Base-by-base conservation (phyloP, 306 rosid genomes). In the Rosa persica region DNA sequence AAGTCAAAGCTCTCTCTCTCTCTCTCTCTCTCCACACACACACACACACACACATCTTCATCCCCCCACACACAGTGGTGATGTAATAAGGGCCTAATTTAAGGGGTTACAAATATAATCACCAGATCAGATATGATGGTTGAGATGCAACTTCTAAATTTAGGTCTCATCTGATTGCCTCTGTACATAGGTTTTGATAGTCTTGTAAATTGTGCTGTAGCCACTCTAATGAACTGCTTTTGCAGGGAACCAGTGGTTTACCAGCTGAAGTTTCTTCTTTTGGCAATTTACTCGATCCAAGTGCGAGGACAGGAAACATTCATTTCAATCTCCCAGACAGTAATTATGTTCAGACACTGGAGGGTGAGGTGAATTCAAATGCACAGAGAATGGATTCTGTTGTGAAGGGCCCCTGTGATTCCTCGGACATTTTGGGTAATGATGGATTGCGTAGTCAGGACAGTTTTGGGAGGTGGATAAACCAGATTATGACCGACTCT, bases 401-500 rank as follows among this genome's bases (percentile, higher is more conserved):
- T 58, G 69, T 88, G 67, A 68, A 49, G 62, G 72, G 66, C 67
- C 78, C 83, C 74, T 80, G 60, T 76, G 79, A 73, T 78, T 85
- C 88, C 55, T 47, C 39, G 75, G 78, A 83, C 57, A 74, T 70
- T 74, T 75, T 77, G 83, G 86, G 75, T 70, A 79, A 81, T 82
- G 87, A 74, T 27, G 83, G 85, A 79, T 85, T 95, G 90, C 90
- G 84, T 71, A 88, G 90, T 77, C 97, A 91, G 92, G 94, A 87
- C 82, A 96, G 97, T 85, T 93, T 96, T 78, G 97, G 97, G 82
- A 88, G 84, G 86, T 96, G 98, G 97, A 82, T 91, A 77, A 88
- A 81, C 73, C 51, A 86, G 57, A 79, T 96, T 12, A 80, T 90
- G 76, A 78, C 81, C 20, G 94, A 88, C 60, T 85, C 96, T 68